A percentile compares a stretch with the other conserved stretches of the same genome.
phyloP scores from a whole-genome alignment of 164 flowering plant species.

The Vitis rupestris region DNA sequence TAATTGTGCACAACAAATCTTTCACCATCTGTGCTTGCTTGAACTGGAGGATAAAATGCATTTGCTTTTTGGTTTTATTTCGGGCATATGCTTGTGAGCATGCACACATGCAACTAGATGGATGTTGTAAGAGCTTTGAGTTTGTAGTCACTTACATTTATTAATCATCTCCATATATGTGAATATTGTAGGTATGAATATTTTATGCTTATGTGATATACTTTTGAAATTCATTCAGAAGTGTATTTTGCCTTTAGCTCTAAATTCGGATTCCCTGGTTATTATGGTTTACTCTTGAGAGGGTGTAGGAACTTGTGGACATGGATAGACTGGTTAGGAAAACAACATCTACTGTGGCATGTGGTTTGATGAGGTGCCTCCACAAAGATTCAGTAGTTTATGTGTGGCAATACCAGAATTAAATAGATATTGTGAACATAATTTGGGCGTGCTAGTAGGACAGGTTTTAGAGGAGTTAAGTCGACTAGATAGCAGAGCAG shows the following conservation, averaged over 20 bases:
- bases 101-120: conserved; percentile 21
- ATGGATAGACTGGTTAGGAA: no score
- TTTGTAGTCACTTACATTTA: conserved; percentile 25
- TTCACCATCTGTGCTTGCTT: conserved; percentile 14
- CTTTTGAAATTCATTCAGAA: conserved; percentile 15
- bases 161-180: conserved; percentile 19
- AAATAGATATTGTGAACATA: not conserved
- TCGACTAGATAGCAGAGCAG: not conserved
- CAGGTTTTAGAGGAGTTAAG: not conserved
- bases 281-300: no score
- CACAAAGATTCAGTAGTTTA: not conserved
- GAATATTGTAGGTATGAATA: conserved; percentile 35
- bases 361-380: not conserved
- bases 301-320: no score
- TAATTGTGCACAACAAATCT: conserved; percentile 9
- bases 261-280: no score
- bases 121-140: conserved; percentile 28
- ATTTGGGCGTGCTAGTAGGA: not conserved
- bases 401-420: not conserved
- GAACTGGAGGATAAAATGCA: conserved; percentile 19
- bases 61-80: conserved; percentile 28
- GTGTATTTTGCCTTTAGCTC: conserved; percentile 6
- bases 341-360: no score
- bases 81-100: conserved; percentile 38
- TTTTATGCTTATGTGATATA: conserved; percentile 19